Conservation (phyloP, 768 basidiomycete genomes). For the Leccinum disarticulatum region DNA sequence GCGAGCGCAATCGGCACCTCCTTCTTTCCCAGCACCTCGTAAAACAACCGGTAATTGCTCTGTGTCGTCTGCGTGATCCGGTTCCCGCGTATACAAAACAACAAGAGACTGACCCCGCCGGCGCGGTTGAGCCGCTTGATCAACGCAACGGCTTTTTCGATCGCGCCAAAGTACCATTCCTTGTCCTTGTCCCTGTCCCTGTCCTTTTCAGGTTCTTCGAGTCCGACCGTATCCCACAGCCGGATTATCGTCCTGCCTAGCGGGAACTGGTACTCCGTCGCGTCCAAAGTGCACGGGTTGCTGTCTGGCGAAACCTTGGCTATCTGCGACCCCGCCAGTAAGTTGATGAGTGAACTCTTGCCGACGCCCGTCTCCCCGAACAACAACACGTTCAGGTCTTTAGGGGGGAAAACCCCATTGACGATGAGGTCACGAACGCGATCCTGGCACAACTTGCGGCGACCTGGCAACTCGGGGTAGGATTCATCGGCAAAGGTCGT, state of each 20-base stretch:
- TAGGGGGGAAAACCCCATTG: neutral
- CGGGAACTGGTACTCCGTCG: conserved; percentile 27
- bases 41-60: conserved; percentile 26
- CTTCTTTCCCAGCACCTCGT: conserved; percentile 29
- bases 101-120: conserved; percentile 40
- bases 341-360: conserved; percentile 33
- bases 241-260: conserved; percentile 25
- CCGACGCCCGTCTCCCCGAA: conserved; percentile 42
- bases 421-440: neutral
- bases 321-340: conserved; percentile 27
- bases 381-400: conserved; percentile 34
- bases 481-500: neutral
- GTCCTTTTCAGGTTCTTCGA: conserved; percentile 29
- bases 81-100: conserved; percentile 41
- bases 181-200: conserved; percentile 1
- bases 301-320: conserved; percentile 26
- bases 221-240: conserved; percentile 35
- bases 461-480: neutral
- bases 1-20: conserved; percentile 40
- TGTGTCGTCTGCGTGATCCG: conserved; percentile 31
- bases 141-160: conserved; percentile 34
- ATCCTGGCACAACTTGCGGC: neutral
- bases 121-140: conserved; percentile 30
- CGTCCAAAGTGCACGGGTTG: conserved; percentile 35
- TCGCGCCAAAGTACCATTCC: conserved; percentile 24